A percentile compares a stretch with the other conserved stretches of the same genome.
These are phyloP conservation scores for Paecilomyces fulvus DNA, from an alignment of 2,329 filamentous ascomycete species.

Conservation along the genomic window DNA sequence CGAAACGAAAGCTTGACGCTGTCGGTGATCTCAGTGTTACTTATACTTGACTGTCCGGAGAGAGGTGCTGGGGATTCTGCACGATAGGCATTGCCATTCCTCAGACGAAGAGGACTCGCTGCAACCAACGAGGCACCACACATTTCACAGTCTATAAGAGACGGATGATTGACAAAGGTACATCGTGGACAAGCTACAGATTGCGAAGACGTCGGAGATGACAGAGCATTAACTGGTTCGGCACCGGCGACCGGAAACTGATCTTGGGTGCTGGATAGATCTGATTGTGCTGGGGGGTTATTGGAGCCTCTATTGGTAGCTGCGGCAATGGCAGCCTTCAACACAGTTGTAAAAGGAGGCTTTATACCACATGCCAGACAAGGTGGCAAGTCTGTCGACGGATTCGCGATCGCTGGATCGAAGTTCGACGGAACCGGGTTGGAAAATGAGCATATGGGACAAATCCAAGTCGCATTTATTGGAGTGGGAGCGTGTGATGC, in stretches of 20 bases:
- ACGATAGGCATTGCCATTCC: conserved; percentile 30
- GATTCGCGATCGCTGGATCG: conserved; percentile 71
- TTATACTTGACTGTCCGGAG: conserved; percentile 39
- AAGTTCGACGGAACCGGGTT: conserved; percentile 92
- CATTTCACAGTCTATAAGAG: conserved; percentile 77
- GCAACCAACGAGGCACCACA: conserved; percentile 70
- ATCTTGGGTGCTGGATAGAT: not conserved
- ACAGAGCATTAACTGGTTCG: not conserved
- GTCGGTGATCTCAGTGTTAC: conserved; percentile 55
- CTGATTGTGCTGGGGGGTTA: not conserved
- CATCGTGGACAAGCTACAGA: conserved; percentile 64
- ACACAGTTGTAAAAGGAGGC: conserved; percentile 68
- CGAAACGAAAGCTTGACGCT: conserved; percentile 89
- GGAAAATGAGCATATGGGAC: conserved; percentile 89
- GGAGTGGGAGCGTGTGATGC: conserved; percentile 27
- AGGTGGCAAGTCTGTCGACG: conserved; percentile 71
- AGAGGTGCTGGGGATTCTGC: conserved; percentile 72
- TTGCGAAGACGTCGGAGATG: conserved; percentile 3
- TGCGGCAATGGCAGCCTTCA: conserved; percentile 78
- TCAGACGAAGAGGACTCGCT: conserved; percentile 35
- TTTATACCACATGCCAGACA: conserved; percentile 93
- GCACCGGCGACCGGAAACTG: not conserved
- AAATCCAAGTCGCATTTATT: conserved; percentile 75
- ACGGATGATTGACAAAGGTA: conserved; percentile 90
- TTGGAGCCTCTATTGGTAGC: conserved; percentile 42